Evolutionary conservation across 2,329 filamentous ascomycete species (phyloP).

Genomic region (Fusarium veterinarium): DNA sequence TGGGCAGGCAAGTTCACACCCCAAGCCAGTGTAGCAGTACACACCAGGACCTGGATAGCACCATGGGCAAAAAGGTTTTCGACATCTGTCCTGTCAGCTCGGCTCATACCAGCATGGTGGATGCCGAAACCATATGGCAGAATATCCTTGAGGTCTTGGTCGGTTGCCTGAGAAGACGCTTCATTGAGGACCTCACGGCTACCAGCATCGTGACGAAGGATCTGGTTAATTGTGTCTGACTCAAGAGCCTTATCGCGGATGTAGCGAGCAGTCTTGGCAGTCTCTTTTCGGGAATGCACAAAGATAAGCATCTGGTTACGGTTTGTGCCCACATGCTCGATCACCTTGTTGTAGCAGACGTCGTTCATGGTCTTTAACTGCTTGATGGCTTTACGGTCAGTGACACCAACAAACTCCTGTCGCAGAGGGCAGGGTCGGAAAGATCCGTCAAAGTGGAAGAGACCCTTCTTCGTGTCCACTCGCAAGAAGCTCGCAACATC

Average conservation of each 20-base stretch:
- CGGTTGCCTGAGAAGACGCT: slow-evolving; percentile 83
- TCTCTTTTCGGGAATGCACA: slow-evolving; percentile 98
- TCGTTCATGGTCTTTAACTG: slow-evolving; percentile 99
- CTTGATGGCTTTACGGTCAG: slow-evolving; percentile 98
- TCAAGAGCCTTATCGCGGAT: slow-evolving; percentile 98
- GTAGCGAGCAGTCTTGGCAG: slow-evolving; percentile 95
- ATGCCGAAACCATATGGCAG: slow-evolving; percentile 98
- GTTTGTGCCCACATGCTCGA: slow-evolving; percentile 93
- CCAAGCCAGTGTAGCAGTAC: slow-evolving; percentile 98
- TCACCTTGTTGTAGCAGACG: slow-evolving; percentile 95
- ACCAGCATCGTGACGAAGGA: slow-evolving; percentile 90
- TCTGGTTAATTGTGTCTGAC: slow-evolving; percentile 95
- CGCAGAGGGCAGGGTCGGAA: slow-evolving; percentile 93
- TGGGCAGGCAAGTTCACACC: slow-evolving; percentile 98
- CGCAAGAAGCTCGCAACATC: slow-evolving; percentile 97
- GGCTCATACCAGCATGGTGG: slow-evolving; percentile 96
- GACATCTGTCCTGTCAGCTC: slow-evolving; percentile 93
- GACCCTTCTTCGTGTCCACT: slow-evolving; percentile 83
- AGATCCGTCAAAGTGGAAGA: slow-evolving; percentile 97
- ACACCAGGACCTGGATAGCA: slow-evolving; percentile 93
- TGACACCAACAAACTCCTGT: slow-evolving; percentile 97
- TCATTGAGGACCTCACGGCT: slow-evolving; percentile 89
- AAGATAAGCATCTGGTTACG: slow-evolving; percentile 99
- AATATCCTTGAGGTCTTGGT: slow-evolving; percentile 91
- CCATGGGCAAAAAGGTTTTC: slow-evolving; percentile 94